These are phyloP conservation scores for Lentinula raphanica DNA, from an alignment of 768 basidiomycete genomes.

Conservation along the genomic window DNA sequence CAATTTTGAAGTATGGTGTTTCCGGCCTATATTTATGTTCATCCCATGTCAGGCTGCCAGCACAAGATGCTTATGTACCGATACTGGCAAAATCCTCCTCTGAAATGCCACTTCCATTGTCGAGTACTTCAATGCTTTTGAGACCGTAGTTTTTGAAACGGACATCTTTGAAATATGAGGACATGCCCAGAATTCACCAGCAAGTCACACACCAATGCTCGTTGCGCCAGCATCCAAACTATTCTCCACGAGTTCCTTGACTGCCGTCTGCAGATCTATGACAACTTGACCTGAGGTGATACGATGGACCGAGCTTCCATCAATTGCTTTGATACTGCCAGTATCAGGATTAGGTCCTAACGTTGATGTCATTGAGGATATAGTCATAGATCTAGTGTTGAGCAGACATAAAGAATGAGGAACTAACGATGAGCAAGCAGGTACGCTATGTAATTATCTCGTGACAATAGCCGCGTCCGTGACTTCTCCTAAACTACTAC, in stretches of 20 bases:
- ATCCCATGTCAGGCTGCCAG: background rate
- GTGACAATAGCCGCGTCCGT: too few species aligned
- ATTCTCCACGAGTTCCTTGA: constrained; percentile 97
- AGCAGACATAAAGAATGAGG: background rate
- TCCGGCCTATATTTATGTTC: constrained; percentile 50
- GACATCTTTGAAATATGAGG: constrained; percentile 53
- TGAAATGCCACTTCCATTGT: constrained; percentile 87
- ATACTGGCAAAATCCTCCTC: constrained; percentile 72
- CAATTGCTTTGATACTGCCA: constrained; percentile 55
- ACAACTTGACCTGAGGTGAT: constrained; percentile 96
- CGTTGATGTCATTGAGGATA: background rate
- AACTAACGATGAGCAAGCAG: background rate
- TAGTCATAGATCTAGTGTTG: background rate
- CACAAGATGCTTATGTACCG: constrained; percentile 41
- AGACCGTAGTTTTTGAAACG: constrained; percentile 86
- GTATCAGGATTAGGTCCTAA: background rate
- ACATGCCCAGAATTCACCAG: background rate
- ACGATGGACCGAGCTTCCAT: constrained; percentile 71
- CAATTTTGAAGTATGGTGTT: constrained; percentile 93
- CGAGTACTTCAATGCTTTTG: constrained; percentile 78
- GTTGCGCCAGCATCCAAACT: constrained; percentile 91
- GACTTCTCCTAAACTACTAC: too few species aligned
- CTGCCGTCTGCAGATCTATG: constrained; percentile 85
- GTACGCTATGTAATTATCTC: background rate
- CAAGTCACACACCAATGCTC: constrained; percentile 54